These are phyloP conservation scores for Incumbomyces delicatus DNA, from an alignment of 2,329 filamentous ascomycete genomes.

Conservation along the genomic window DNA sequence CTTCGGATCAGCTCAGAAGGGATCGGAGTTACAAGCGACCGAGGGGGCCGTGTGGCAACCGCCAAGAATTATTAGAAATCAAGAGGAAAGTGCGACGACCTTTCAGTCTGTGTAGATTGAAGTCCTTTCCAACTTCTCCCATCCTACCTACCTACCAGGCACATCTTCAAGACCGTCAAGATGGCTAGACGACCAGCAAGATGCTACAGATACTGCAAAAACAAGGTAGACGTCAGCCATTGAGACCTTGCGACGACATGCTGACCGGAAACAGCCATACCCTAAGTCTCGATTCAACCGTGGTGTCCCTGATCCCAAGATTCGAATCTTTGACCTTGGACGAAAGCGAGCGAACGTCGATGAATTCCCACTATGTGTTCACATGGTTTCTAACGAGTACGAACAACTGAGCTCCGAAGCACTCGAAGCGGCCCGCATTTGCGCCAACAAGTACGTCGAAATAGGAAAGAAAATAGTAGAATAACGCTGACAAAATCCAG, in stretches of 20 bases:
- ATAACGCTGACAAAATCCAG: slow-evolving; percentile 26
- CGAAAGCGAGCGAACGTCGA: slow-evolving; percentile 98
- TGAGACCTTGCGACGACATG: not conserved
- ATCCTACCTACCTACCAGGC: not conserved
- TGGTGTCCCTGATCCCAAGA: slow-evolving; percentile 75
- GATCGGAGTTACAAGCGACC: too few species aligned
- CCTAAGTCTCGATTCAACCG: slow-evolving; percentile 99
- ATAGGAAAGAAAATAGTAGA: not conserved
- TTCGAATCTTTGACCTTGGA: slow-evolving; percentile 98
- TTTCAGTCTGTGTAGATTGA: not conserved
- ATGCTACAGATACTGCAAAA: slow-evolving; percentile 99
- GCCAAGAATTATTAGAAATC: slow-evolving; percentile 1
- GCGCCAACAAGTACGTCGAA: slow-evolving; percentile 84
- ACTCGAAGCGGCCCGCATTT: slow-evolving; percentile 98
- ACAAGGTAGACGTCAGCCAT: slow-evolving; percentile 69
- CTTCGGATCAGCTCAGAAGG: too few species aligned
- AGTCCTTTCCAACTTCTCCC: not conserved
- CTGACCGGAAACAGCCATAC: slow-evolving; percentile 57
- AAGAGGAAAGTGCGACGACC: not conserved
- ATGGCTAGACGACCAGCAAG: slow-evolving; percentile 99
- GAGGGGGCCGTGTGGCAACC: too few species aligned
- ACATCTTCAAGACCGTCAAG: slow-evolving; percentile 48
- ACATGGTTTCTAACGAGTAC: slow-evolving; percentile 99
- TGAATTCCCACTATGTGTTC: slow-evolving; percentile 98
- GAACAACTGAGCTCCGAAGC: slow-evolving; percentile 99